These are phyloP conservation scores for Colletotrichum sp. DNA, from an alignment of 2,329 filamentous ascomycete genomes.

Conservation along the genomic window DNA sequence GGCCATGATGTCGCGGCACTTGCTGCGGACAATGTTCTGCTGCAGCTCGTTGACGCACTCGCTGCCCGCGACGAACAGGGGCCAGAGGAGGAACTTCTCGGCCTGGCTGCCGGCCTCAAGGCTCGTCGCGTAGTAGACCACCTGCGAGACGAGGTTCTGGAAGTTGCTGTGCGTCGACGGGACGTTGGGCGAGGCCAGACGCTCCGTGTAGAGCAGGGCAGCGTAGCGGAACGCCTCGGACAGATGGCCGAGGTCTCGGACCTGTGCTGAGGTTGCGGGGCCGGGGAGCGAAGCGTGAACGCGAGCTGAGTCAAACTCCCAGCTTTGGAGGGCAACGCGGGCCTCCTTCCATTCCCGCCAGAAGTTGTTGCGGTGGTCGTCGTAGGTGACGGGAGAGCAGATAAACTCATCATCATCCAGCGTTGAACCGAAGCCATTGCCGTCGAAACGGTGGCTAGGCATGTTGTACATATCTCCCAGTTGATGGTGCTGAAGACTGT, in stretches of 20 bases:
- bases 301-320: conserved; percentile 72
- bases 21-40: conserved; percentile 77
- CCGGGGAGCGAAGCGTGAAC: conserved; percentile 56
- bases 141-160: conserved; percentile 81
- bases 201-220: conserved; percentile 87
- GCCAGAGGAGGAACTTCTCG: conserved; percentile 93
- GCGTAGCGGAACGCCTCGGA: conserved; percentile 91
- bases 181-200: conserved; percentile 77
- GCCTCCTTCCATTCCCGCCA: conserved; percentile 88
- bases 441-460: conserved; percentile 66
- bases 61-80: conserved; percentile 86
- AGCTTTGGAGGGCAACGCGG: conserved; percentile 76
- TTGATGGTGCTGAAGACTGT: conserved; percentile 29
- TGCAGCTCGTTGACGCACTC: conserved; percentile 86
- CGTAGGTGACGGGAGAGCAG: conserved; percentile 49
- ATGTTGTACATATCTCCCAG: conserved; percentile 37
- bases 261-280: conserved; percentile 61
- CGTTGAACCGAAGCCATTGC: conserved; percentile 66
- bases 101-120: conserved; percentile 74
- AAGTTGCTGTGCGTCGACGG: conserved; percentile 79
- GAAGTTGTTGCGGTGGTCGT: conserved; percentile 70
- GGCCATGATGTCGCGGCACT: conserved; percentile 85
- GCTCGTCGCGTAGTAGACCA: conserved; percentile 82
- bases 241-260: conserved; percentile 78
- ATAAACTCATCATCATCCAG: conserved; percentile 60